Evolutionary conservation across 495 filamentous ascomycete species (phyloP), one percentile per base, ranked within the genome.

Genomic region (Tuber calosporum): DNA sequence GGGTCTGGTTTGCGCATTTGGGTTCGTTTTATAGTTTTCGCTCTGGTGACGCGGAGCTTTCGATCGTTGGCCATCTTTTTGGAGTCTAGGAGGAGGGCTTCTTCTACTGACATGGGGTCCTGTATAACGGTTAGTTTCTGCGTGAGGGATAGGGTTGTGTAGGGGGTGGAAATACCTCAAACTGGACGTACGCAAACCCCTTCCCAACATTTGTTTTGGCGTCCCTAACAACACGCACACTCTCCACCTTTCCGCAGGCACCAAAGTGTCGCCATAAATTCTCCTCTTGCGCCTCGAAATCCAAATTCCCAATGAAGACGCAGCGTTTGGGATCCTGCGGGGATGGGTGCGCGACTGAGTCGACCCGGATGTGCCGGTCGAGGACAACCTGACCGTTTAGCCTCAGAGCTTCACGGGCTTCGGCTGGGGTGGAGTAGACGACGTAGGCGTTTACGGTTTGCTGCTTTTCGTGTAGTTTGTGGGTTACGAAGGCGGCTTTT

Each of bases 121-220:
- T 94, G 19, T 48, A 7, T 53, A 72, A 78, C 72, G 75, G 45
- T 45, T 67, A 45, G 17, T 22, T 17, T 17, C 53, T 40, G 5
- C 38, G 41, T 34, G 30, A 66, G 39, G 58, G 20, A 0, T 67
- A 42, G 20, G 39, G 22, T 30, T 43, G 53, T 22, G 40, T 66
- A 40, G 72, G 71, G 73, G 62, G 68, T 72, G 37, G 6, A 72
- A 83, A 81, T 75, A 89, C 89, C 81, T 88, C 85, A 82, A 98
- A 99, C 79, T 99, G 96, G 43, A 99, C 93, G 79, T 99, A 99
- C 34, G 96, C 96, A 82, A 99, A 93, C 20, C 96, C 96, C 82
- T 99, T 98, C 67, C 95, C 93, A 67, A 99, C 92, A 43, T 96
- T 88, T 34, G 96, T 98, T 68, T 89, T 89, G 66, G 90, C 84